These are phyloP conservation scores for Blastocystis sp. DNA, from an alignment of 352 stramenopile genomes.

Conservation along the genomic window DNA sequence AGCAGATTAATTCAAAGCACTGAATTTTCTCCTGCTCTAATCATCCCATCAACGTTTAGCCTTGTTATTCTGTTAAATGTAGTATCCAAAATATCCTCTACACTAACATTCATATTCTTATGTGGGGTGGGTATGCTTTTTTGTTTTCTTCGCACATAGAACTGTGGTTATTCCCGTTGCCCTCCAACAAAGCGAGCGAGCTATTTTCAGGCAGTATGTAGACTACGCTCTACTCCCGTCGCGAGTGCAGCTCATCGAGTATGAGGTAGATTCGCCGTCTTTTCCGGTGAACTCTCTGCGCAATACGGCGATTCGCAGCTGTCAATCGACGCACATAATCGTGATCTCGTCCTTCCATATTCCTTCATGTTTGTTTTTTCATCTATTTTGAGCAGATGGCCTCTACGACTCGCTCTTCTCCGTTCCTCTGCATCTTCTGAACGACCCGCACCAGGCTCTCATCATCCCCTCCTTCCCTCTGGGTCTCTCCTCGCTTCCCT, in stretches of 20 bases:
- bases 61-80: background rate
- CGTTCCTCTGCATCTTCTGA: background rate
- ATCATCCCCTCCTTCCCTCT: slow-evolving; percentile 7
- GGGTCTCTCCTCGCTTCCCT: background rate
- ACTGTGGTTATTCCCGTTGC: background rate
- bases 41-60: background rate
- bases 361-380: slow-evolving; percentile 19
- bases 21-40: background rate
- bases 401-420: background rate
- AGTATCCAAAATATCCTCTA: slow-evolving; percentile 6
- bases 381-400: background rate
- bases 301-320: background rate
- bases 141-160: background rate
- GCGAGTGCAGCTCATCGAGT: background rate
- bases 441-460: background rate
- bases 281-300: background rate
- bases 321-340: background rate
- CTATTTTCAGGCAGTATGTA: background rate
- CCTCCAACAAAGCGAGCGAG: background rate
- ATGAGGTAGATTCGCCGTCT: background rate
- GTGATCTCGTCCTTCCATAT: background rate
- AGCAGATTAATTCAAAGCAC: background rate
- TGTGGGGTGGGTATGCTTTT: background rate
- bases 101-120: background rate
- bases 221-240: background rate